Base-by-base conservation (phyloP, 345 rosid species). In the Populus deltoides region DNA sequence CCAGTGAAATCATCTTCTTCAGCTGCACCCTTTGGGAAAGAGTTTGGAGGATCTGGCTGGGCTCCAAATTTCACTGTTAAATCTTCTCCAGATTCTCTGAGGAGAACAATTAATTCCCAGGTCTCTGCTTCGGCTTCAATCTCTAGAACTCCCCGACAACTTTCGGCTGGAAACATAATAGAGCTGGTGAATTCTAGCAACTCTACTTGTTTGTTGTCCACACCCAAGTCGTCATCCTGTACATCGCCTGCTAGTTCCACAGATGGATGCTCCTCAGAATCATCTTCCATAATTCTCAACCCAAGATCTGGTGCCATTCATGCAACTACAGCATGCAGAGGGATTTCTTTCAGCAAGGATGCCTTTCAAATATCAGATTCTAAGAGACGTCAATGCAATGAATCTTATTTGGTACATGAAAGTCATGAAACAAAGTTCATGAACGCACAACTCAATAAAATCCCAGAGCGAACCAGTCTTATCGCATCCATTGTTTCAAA, bases 1-100 rank as follows among this genome's bases (percentile, higher is more conserved):
- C 35, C 81, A 11, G 61, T 72, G 2, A 85, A 75, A 68, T 79
- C 83, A 33, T 55, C 84, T 72, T 78, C 83, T 75, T 76, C 83
- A 25, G 71, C 61, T 78, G 68, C 74, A 13, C 68, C 38, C 35
- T 27, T 66, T 7, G 29, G 31, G 18, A 73, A 67, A 47, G 68
- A 73, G 59, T 68, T 69, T 39, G 76, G 66, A 18, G 62, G 73
- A 29, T 70, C 36, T 5, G 51, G 36, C 61, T 31, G 17, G 70
- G 55, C 68, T 75, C 17, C 71, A 41, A 68, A 72, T 73, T 71
- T 59, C 29, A 41, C 53, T 35, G 47, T 36, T 25, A 83, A 74
- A 82, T 77, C 82, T 78, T 79, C 81, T 68, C 35, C 69, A 35
- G 77, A 53, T 41, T 62, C 66, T 43, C 76, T 70, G 68, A 78